Evolutionary conservation across 176 grass and related monocot species (phyloP).

Genomic region (Paspalum vaginatum): DNA sequence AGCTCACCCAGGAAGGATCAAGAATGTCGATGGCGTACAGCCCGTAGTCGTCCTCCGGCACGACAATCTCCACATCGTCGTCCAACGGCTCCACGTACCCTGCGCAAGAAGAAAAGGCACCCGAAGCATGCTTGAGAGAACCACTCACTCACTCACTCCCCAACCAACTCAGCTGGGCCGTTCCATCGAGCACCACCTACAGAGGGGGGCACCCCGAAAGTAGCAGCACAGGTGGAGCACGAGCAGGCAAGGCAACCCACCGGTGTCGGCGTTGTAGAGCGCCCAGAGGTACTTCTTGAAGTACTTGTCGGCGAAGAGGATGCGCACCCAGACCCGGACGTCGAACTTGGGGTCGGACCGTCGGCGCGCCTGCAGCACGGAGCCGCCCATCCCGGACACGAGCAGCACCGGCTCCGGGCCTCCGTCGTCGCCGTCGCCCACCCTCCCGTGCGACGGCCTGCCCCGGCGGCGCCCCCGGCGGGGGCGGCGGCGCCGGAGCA

Average conservation of each 20-base stretch:
- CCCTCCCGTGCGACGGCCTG: background rate
- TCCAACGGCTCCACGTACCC: slow-evolving; percentile 81
- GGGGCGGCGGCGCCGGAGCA: background rate
- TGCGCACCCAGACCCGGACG: slow-evolving; percentile 80
- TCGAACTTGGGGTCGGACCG: slow-evolving; percentile 55
- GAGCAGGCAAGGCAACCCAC: slow-evolving; percentile 38
- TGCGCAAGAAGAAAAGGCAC: slow-evolving; percentile 31
- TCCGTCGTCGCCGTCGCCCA: background rate
- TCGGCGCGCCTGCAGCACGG: slow-evolving; percentile 78
- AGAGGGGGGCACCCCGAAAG: background rate
- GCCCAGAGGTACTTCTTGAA: slow-evolving; percentile 97
- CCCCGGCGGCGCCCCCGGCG: background rate
- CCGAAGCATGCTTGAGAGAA: background rate
- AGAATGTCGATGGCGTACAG: slow-evolving; percentile 90
- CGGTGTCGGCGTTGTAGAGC: slow-evolving; percentile 70
- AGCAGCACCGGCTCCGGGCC: slow-evolving; percentile 75
- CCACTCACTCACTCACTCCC: background rate
- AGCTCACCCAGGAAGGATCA: slow-evolving; percentile 87
- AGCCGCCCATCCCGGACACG: slow-evolving; percentile 88
- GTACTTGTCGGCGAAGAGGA: slow-evolving; percentile 75
- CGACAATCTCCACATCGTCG: slow-evolving; percentile 70
- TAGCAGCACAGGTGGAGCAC: background rate
- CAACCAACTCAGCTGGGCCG: background rate
- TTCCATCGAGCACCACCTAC: slow-evolving; percentile 14
- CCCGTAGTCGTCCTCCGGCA: slow-evolving; percentile 86